These are phyloP conservation scores for Heterobasidion parviporum DNA, from an alignment of 1,284 basidiomycete species.

Conservation along the genomic window DNA sequence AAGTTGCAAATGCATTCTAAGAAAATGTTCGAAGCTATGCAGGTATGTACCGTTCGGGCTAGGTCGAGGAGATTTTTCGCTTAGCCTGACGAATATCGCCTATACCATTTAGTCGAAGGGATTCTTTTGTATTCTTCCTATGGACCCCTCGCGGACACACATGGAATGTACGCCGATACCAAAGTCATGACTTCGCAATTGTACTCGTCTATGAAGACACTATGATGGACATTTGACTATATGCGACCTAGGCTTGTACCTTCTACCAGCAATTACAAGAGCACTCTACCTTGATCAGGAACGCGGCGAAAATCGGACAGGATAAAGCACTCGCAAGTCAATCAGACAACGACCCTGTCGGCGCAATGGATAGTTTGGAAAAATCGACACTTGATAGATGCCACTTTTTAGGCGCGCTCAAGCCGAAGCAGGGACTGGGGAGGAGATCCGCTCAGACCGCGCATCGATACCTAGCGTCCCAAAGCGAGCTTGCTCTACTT, in stretches of 20 bases:
- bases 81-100: conserved; percentile 1
- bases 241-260: no score
- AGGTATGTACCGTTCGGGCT: conserved; percentile 35
- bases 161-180: conserved; percentile 70
- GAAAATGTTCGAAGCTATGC: conserved; percentile 70
- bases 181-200: conserved; percentile 22
- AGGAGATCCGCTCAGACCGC: conserved; percentile 8
- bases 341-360: no score
- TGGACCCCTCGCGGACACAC: conserved; percentile 63
- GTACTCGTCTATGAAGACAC: background rate
- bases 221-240: background rate
- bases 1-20: conserved; percentile 66
- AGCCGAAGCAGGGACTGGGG: no score
- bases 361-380: no score
- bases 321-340: background rate
- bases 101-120: conserved; percentile 37
- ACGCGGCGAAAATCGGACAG: no score
- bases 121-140: conserved; percentile 71
- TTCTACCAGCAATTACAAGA: no score
- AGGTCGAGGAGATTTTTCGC: conserved; percentile 7
- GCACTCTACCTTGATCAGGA: no score
- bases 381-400: no score
- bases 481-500: conserved; percentile 51
- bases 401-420: no score
- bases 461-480: conserved; percentile 51